phyloP scores from a whole-genome alignment of 2,329 filamentous ascomycete genomes.

The Gliomastix tumulicola region DNA sequence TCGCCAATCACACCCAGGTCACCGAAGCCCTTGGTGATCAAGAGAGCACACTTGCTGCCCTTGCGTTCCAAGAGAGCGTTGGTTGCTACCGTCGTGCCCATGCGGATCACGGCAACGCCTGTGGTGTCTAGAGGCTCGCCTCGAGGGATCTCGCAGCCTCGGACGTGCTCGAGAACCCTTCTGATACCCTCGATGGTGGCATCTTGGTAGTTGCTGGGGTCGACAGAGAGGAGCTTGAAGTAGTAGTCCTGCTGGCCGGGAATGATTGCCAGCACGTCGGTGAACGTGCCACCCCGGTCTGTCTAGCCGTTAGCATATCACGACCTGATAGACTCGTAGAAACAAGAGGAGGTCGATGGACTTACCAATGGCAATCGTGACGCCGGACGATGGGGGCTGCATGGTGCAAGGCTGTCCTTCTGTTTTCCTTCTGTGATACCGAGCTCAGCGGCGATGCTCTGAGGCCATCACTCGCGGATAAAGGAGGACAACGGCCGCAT shows the following conservation, averaged over 20 bases:
- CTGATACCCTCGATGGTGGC: slow-evolving; percentile 60
- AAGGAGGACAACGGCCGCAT: too few species aligned
- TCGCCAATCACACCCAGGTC: slow-evolving; percentile 7
- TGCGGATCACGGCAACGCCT: slow-evolving; percentile 38
- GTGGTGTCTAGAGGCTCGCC: slow-evolving; percentile 47
- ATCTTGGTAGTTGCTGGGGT: slow-evolving; percentile 61
- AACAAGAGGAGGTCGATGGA: slow-evolving; percentile 6
- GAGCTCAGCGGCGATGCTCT: too few species aligned
- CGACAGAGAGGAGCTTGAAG: slow-evolving; percentile 63
- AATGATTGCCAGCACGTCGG: slow-evolving; percentile 57
- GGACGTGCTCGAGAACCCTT: slow-evolving; percentile 28
- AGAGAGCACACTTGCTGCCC: slow-evolving; percentile 56
- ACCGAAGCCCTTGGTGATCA: slow-evolving; percentile 57
- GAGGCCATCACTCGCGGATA: too few species aligned
- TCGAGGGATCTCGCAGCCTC: slow-evolving; percentile 49
- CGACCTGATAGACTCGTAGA: too few species aligned
- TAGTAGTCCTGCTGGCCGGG: slow-evolving; percentile 56
- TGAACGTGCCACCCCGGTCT: slow-evolving; percentile 59
- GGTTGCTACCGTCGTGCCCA: slow-evolving; percentile 65
- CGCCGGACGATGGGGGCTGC: background rate
- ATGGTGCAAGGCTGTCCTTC: too few species aligned
- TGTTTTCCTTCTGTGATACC: too few species aligned
- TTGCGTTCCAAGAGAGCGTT: slow-evolving; percentile 61
- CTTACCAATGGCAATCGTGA: slow-evolving; percentile 2
- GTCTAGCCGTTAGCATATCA: slow-evolving; percentile 12